Base-by-base conservation (phyloP, 2,329 filamentous ascomycete species). In the Beauveria caledonica region DNA sequence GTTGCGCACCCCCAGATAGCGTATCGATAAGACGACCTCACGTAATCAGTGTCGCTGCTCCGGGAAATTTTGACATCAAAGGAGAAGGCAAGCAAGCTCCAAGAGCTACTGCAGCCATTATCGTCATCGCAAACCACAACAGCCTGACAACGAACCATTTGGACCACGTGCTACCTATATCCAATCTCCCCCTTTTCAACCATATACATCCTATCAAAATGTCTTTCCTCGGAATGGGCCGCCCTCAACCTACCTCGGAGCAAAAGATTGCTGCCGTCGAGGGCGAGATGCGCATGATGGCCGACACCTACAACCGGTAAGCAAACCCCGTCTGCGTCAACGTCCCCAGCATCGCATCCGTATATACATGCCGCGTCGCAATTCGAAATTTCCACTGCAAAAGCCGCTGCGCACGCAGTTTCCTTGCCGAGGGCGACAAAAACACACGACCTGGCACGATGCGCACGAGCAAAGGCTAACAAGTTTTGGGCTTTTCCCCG, bases 301-400 rank as follows among this genome's bases (percentile, higher is more conserved):
- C 92, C 64, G 92, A 97, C 76, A 97, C 97, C 88, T 96, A 96
- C 83, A 93, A 92, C 80, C 90, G 94, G 94, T 97, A 85, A 65
- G 65, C 62, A 56, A 57, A 36, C 11, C 33, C 23, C 56, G 51
- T 59, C 50, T 17, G 21, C 25, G 8, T 25, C 25, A 7, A 36
- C 11, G 33, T 6, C 3, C 21, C 21, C 19, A 15, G 9, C 21
- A 36, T 11, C 21, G 29, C 50, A 53, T 53, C 19, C 3, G 5
- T 7, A 36, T 36, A 15, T 36, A 6, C 33, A 36, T 13, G 33
- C 33, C 33, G 15, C 13, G 11, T 6, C 33, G 11, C 13, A 36
- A 15, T 36, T 36, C 33, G 33, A 36, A 0, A 36, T 0, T 0
- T 36, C 33, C 33, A 11, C 11, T 15, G 11, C 33, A 15, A 36